Evolutionary conservation across 169 alveolate species (phyloP).

Genomic region (Plasmodium gallinaceum): DNA sequence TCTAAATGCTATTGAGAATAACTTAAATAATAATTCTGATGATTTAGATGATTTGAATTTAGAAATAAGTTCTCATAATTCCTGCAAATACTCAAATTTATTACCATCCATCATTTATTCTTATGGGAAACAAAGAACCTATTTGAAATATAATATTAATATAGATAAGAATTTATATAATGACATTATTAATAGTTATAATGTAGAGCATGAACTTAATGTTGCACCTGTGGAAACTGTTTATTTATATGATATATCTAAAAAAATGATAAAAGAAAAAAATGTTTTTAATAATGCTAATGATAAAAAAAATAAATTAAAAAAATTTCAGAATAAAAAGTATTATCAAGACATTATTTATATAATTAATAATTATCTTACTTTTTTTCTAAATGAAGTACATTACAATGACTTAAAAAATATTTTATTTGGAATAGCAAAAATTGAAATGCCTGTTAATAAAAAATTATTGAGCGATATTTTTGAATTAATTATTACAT

Average conservation of each 20-base stretch:
- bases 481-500: conserved; percentile 25
- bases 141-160: conserved; percentile 54
- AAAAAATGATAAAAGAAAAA: conserved; percentile 35
- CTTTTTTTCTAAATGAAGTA: conserved; percentile 26
- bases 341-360: conserved; percentile 65
- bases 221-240: conserved; percentile 33
- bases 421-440: conserved; percentile 68
- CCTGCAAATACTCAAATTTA: conserved; percentile 54
- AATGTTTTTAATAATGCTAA: conserved; percentile 21
- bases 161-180: conserved; percentile 60
- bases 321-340: conserved; percentile 27
- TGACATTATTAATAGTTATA: conserved; percentile 37
- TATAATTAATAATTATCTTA: conserved; percentile 45
- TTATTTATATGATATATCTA: conserved; percentile 47
- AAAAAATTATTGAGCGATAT: conserved; percentile 38
- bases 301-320: conserved; percentile 14
- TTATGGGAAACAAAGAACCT: conserved; percentile 69
- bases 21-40: background rate
- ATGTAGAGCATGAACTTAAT: conserved; percentile 1
- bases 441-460: conserved; percentile 69
- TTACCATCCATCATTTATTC: conserved; percentile 71
- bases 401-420: conserved; percentile 75
- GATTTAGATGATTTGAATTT: conserved; percentile 21
- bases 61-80: conserved; percentile 1
- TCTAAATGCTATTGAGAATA: background rate